Conservation (phyloP, 768 basidiomycete species). For the Collybiopsis luxurians region DNA sequence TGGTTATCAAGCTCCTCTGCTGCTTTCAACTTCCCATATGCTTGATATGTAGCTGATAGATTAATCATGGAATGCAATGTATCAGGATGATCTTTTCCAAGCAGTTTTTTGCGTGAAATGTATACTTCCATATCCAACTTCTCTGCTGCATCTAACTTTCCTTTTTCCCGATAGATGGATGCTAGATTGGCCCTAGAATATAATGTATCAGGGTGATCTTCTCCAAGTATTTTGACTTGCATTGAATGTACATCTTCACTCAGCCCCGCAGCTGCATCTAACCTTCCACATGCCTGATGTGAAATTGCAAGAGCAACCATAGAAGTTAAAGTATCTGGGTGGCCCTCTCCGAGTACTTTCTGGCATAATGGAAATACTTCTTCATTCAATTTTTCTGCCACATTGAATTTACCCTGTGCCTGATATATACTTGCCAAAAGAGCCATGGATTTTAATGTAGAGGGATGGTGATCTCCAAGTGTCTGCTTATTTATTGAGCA, state of each 20-base stretch:
- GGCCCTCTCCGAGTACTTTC: not conserved
- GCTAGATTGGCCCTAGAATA: not conserved
- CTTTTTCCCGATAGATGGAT: not conserved
- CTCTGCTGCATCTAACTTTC: not conserved
- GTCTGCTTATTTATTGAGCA: conserved; percentile 4
- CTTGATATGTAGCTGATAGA: not conserved
- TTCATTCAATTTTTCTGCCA: not conserved
- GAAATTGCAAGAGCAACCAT: too few relatives aligned
- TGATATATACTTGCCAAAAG: too few relatives aligned
- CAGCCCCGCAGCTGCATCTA: too few relatives aligned
- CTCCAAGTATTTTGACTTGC: too few relatives aligned
- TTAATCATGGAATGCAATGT: not conserved
- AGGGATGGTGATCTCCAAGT: not conserved
- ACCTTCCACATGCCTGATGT: too few relatives aligned
- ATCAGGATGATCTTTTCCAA: not conserved
- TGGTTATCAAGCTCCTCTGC: not conserved
- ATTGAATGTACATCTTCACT: too few relatives aligned
- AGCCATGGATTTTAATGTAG: too few relatives aligned
- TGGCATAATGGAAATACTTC: not conserved
- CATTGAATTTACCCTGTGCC: not conserved
- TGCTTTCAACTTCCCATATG: not conserved
- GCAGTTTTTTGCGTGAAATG: not conserved
- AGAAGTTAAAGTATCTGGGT: too few relatives aligned
- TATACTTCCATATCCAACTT: not conserved
- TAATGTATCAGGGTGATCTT: too few relatives aligned